These are phyloP conservation scores for Eutrema japonicum DNA, from an alignment of 345 rosid species.

Conservation along the genomic window DNA sequence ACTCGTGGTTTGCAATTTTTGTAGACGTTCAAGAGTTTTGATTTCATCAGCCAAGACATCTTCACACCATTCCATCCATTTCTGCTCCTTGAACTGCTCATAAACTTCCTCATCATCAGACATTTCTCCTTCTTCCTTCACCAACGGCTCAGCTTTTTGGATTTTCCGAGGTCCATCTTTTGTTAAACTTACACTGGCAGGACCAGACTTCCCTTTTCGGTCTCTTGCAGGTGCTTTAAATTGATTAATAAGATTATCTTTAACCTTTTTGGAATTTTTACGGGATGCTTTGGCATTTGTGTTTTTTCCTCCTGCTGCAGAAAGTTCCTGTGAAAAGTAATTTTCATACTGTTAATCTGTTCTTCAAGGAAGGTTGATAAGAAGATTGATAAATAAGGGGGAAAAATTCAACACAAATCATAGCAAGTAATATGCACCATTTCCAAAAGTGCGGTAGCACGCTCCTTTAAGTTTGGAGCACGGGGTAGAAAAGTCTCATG, in stretches of 20 bases:
- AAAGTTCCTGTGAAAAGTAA: conserved; percentile 65
- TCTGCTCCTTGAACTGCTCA: conserved; percentile 96
- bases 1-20: conserved; percentile 87
- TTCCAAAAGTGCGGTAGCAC: conserved; percentile 97
- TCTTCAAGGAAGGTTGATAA: neutral
- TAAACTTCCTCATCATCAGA: conserved; percentile 92
- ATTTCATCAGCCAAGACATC: conserved; percentile 84
- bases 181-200: conserved; percentile 50
- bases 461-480: conserved; percentile 96
- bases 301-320: conserved; percentile 78
- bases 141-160: conserved; percentile 70
- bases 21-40: conserved; percentile 81
- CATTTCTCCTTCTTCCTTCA: conserved; percentile 99
- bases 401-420: neutral
- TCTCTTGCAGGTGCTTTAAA: conserved; percentile 54
- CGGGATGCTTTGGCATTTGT: conserved; percentile 66
- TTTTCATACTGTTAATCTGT: conserved; percentile 19
- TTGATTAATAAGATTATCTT: conserved; percentile 55
- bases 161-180: conserved; percentile 65
- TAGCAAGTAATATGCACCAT: conserved; percentile 58
- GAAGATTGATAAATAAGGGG: neutral
- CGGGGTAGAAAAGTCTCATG: conserved; percentile 99
- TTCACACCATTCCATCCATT: conserved; percentile 99
- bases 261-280: conserved; percentile 69
- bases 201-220: conserved; percentile 59